Conservation (phyloP, 139 green algal species). For the Coccomyxa sp. region DNA sequence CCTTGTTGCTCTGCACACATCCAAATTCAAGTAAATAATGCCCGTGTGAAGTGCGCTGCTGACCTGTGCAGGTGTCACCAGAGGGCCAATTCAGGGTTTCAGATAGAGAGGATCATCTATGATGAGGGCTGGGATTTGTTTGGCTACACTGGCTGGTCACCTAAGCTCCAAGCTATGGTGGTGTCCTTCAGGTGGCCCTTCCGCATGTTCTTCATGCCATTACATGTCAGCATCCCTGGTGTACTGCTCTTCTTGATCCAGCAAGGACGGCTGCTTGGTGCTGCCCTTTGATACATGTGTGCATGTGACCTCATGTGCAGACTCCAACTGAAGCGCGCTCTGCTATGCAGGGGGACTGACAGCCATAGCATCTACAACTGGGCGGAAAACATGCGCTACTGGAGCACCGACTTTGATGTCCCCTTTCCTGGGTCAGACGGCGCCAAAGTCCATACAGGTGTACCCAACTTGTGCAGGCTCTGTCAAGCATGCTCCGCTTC, state of each 20-base stretch:
- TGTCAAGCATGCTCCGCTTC: too few species aligned
- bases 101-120: constrained; percentile 38
- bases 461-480: constrained; percentile 1
- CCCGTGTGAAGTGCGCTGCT: constrained; percentile 2
- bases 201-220: too few species aligned
- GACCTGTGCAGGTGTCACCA: constrained; percentile 9
- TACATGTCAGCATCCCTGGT: too few species aligned
- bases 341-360: constrained; percentile 81
- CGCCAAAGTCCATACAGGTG: constrained; percentile 54
- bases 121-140: constrained; percentile 69
- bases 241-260: too few species aligned
- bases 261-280: too few species aligned
- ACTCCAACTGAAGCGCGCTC: too few species aligned
- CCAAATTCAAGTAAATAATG: neutral
- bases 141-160: constrained; percentile 60
- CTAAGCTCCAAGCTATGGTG: constrained; percentile 48
- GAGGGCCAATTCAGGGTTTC: constrained; percentile 27
- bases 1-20: too few species aligned
- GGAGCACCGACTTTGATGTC: constrained; percentile 47
- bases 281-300: too few species aligned
- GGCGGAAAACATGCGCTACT: constrained; percentile 78
- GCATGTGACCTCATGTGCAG: too few species aligned
- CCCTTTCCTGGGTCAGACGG: constrained; percentile 30
- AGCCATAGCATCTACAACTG: constrained; percentile 50
- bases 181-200: constrained; percentile 65